These are phyloP conservation scores for Pleurotus sapidus DNA, from an alignment of 768 basidiomycete species.

Conservation along the genomic window DNA sequence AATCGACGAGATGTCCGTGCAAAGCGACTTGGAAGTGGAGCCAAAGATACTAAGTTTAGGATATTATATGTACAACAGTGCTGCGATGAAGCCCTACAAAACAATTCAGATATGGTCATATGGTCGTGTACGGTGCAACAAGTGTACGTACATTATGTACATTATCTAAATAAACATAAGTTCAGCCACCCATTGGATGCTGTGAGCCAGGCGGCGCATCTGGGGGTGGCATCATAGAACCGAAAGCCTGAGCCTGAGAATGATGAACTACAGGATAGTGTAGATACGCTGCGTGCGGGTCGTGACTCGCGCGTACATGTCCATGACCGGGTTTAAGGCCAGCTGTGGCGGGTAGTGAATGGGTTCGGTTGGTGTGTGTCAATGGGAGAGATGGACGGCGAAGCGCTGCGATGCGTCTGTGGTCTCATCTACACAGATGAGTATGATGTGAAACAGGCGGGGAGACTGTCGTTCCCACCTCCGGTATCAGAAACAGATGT, in stretches of 20 bases:
- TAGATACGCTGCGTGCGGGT: constrained; percentile 1
- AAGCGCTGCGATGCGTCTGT: constrained; percentile 6
- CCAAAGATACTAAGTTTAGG: neutral
- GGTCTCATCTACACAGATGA: constrained; percentile 2
- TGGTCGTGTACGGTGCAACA: neutral
- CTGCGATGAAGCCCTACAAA: neutral
- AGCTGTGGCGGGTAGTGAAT: constrained; percentile 1
- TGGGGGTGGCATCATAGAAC: constrained; percentile 9
- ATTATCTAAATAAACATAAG: constrained; percentile 1
- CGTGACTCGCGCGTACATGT: neutral
- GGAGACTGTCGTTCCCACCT: constrained; percentile 12
- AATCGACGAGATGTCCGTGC: no score
- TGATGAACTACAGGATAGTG: constrained; percentile 6
- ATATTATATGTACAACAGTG: constrained; percentile 1
- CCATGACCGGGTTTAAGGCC: neutral
- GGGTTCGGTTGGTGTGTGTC: constrained; percentile 5
- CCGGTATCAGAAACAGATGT: constrained; percentile 19
- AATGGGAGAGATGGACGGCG: constrained; percentile 5
- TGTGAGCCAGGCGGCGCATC: constrained; percentile 6
- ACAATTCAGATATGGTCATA: constrained; percentile 6
- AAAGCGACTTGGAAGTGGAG: neutral
- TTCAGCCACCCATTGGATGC: constrained; percentile 9
- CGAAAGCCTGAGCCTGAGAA: constrained; percentile 2
- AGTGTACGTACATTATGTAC: constrained; percentile 7
- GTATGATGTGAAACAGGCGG: neutral